Base-by-base conservation (phyloP, 805 yeast species). In the Metschnikowia orientalis region DNA sequence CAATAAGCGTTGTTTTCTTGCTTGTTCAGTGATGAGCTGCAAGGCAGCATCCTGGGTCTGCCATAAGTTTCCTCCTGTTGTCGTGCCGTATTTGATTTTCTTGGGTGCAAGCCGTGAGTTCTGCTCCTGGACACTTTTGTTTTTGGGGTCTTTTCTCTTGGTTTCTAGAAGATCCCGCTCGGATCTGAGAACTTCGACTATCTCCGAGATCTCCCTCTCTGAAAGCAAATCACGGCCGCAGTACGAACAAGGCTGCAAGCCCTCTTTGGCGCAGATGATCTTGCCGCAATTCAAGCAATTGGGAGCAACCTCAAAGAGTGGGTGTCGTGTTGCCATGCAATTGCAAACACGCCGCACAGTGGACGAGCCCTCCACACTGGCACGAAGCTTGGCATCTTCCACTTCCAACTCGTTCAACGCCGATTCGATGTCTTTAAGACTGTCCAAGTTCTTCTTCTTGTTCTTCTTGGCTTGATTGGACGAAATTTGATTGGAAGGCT, bases 231-330 rank as follows among this genome's bases (percentile, higher is more conserved):
- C 81, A 16, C 68, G 54, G 0, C 87, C 85, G 61, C 98, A 92
- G 41, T 61, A 82, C 2, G 92, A 72, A 51, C 99, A 92, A 3
- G 92, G 92, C 39, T 89, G 92, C 15, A 86, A 62, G 0, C 97
- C 97, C 52, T 92, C 97, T 46, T 79, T 80, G 4, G 73, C 70
- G 62, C 99, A 92, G 2, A 92, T 85, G 25, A 92, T 85, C 56
- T 88, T 85, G 8, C 99, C 99, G 56, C 99, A 92, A 39, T 82
- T 79, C 24, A 92, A 59, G 50, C 99, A 92, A 54, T 92, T 92
- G 1, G 98, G 97, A 2, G 94, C 92, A 42, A 82, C 72, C 36
- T 85, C 94, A 42, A 87, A 82, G 18, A 92, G 60, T 3, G 96
- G 95, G 52, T 92, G 98, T 39, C 83, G 66, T 0, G 82, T 74